phyloP scores from a whole-genome alignment of 768 basidiomycete genomes.

The Steccherinum ochraceum region DNA sequence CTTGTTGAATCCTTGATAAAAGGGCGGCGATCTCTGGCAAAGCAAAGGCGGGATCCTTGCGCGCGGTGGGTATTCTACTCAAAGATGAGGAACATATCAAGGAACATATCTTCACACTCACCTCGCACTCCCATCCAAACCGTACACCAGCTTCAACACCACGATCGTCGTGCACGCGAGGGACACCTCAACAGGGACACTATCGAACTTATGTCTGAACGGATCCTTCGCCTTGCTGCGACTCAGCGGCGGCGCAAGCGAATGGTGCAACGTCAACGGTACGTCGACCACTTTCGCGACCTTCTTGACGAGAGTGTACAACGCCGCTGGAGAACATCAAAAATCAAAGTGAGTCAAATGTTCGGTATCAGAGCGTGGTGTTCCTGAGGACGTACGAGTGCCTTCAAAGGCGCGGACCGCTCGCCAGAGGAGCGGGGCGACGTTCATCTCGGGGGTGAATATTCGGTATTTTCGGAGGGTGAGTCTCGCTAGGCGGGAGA shows the following conservation, averaged over 20 bases:
- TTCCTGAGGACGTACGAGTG: slow-evolving; percentile 73
- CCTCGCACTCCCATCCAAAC: slow-evolving; percentile 74
- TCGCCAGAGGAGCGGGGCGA: slow-evolving; percentile 74
- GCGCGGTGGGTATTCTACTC: background rate
- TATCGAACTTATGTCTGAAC: slow-evolving; percentile 50
- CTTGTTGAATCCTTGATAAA: slow-evolving; percentile 32
- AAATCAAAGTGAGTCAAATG: no score
- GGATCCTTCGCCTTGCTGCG: slow-evolving; percentile 32
- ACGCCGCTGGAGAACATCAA: slow-evolving; percentile 46
- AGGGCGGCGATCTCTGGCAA: slow-evolving; percentile 49
- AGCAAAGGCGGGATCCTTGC: slow-evolving; percentile 53
- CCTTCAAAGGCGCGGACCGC: slow-evolving; percentile 60
- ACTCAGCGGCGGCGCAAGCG: slow-evolving; percentile 38
- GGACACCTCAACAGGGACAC: slow-evolving; percentile 61
- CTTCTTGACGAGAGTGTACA: slow-evolving; percentile 61
- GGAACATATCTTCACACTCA: slow-evolving; percentile 35
- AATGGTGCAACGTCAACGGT: slow-evolving; percentile 53
- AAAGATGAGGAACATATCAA: background rate
- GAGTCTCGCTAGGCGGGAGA: slow-evolving; percentile 55
- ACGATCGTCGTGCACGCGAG: slow-evolving; percentile 56
- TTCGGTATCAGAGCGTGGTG: slow-evolving; percentile 10
- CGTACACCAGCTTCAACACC: slow-evolving; percentile 81
- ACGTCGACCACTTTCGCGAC: slow-evolving; percentile 49
- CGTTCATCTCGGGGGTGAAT: slow-evolving; percentile 67
- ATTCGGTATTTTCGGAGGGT: slow-evolving; percentile 51